Conservation (phyloP, 2,329 filamentous ascomycete species). For the Apiospora marii region DNA sequence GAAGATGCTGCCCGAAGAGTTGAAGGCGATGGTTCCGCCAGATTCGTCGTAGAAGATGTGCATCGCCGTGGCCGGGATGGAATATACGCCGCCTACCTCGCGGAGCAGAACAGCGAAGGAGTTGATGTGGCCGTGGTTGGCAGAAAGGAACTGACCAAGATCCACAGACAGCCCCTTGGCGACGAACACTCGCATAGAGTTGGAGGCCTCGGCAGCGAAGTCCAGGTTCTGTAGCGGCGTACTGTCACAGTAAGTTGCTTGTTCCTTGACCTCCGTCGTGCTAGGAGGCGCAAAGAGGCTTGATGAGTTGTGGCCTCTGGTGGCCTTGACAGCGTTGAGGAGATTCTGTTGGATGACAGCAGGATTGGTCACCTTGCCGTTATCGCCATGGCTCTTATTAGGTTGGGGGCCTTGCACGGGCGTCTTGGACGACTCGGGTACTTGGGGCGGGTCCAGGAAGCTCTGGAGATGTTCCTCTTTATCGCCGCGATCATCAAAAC, state of each 20-base stretch:
- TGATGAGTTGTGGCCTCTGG: conserved; percentile 77
- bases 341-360: conserved; percentile 73
- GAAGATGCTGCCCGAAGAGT: conserved; percentile 85
- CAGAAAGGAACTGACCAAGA: conserved; percentile 64
- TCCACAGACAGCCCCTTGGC: conserved; percentile 60
- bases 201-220: conserved; percentile 73
- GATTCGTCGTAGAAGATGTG: conserved; percentile 88
- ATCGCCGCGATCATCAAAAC: conserved; percentile 63
- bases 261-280: conserved; percentile 79
- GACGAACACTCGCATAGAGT: conserved; percentile 78
- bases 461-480: conserved; percentile 55
- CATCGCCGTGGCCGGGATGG: conserved; percentile 70
- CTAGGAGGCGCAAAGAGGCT: conserved; percentile 76
- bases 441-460: conserved; percentile 47
- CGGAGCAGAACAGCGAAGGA: conserved; percentile 73
- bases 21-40: conserved; percentile 91
- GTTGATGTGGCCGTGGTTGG: conserved; percentile 69
- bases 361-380: conserved; percentile 65
- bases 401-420: conserved; percentile 31
- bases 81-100: conserved; percentile 77
- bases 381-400: conserved; percentile 45
- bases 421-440: conserved; percentile 33
- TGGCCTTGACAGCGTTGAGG: conserved; percentile 79
- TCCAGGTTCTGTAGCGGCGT: conserved; percentile 76
- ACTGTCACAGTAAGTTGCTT: conserved; percentile 85